A percentile compares a stretch with the other conserved stretches of the same genome.
Conservation (phyloP, 2,329 filamentous ascomycete genomes). For the Phialophora tarda region DNA sequence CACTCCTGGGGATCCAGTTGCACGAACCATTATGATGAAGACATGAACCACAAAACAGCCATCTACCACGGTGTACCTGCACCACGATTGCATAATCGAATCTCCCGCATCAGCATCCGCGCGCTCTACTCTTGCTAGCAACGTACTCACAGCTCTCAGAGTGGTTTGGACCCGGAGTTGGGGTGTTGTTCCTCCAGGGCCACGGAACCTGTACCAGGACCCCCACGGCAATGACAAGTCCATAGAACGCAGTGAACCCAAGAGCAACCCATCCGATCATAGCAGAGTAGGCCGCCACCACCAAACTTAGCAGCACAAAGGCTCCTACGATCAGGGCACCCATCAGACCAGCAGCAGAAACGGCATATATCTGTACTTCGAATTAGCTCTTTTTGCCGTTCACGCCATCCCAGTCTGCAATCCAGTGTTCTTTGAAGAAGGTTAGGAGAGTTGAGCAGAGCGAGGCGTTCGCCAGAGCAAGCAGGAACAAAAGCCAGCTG, state of each 20-base stretch:
- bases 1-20: neutral
- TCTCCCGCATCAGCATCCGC: neutral
- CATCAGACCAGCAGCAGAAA: conserved; percentile 35
- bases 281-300: conserved; percentile 38
- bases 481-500: conserved; percentile 40
- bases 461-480: conserved; percentile 38
- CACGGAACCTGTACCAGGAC: conserved; percentile 37
- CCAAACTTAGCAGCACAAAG: conserved; percentile 39
- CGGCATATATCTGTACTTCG: conserved; percentile 38
- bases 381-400: conserved; percentile 35
- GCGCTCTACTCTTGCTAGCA: neutral
- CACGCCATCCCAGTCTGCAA: conserved; percentile 39
- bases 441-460: conserved; percentile 39
- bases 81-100: neutral
- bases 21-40: neutral
- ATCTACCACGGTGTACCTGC: neutral
- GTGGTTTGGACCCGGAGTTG: conserved; percentile 18
- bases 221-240: conserved; percentile 34
- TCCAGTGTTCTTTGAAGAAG: conserved; percentile 40
- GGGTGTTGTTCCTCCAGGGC: conserved; percentile 35
- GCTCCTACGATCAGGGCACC: conserved; percentile 37
- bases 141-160: conserved; percentile 1
- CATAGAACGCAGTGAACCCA: conserved; percentile 38
- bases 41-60: conserved; percentile 6
- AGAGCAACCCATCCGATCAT: conserved; percentile 40